Conservation (phyloP, 495 filamentous ascomycete genomes). For the Amniculicola lignicola region DNA sequence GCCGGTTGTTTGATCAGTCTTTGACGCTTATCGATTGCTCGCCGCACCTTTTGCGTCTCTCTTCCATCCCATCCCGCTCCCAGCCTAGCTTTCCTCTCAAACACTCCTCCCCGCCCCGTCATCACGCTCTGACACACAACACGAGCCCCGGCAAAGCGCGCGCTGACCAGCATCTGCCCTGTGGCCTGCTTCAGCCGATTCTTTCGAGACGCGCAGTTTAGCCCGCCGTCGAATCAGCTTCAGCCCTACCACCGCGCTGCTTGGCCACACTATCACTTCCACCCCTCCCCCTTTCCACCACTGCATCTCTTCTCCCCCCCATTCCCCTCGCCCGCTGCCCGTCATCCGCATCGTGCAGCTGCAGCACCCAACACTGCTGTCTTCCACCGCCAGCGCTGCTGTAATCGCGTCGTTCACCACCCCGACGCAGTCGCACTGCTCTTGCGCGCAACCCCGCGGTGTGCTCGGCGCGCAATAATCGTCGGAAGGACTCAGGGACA, state of each 20-base stretch:
- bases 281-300: slow-evolving; percentile 23
- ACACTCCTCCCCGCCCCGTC: slow-evolving; percentile 1
- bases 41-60: background rate
- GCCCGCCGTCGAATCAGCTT: slow-evolving; percentile 26
- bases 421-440: background rate
- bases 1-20: background rate
- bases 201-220: slow-evolving; percentile 21
- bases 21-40: slow-evolving; percentile 7
- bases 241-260: slow-evolving; percentile 17
- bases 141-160: background rate
- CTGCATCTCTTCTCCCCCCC: background rate
- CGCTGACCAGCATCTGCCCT: slow-evolving; percentile 14
- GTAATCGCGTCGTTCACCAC: background rate
- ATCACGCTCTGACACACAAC: slow-evolving; percentile 1
- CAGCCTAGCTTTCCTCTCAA: slow-evolving; percentile 7
- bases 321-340: slow-evolving; percentile 2
- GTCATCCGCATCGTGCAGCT: slow-evolving; percentile 9
- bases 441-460: background rate
- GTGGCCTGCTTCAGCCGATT: slow-evolving; percentile 22
- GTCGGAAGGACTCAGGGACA: too few species aligned
- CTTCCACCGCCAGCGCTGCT: slow-evolving; percentile 15
- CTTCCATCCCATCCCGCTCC: background rate
- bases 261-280: background rate
- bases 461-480: too few species aligned
- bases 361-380: slow-evolving; percentile 10